Percentiles rank a stretch among this genome's conserved stretches.
These are phyloP conservation scores for Forsythia suspensa DNA, from an alignment of 257 asterid species.

Conservation along the genomic window DNA sequence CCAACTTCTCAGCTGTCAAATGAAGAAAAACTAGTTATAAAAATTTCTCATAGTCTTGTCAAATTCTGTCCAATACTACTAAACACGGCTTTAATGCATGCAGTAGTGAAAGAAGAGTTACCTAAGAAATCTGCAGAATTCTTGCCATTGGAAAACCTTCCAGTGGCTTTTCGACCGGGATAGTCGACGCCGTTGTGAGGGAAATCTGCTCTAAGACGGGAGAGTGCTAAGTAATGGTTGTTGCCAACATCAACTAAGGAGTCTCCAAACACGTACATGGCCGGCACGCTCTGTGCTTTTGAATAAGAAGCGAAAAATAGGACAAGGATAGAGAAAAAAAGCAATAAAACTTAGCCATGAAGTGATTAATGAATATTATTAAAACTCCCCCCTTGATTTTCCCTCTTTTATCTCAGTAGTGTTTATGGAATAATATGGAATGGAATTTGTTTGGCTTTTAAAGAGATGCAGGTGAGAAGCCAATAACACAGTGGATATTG, in stretches of 20 bases:
- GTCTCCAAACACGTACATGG: slow-evolving; percentile 72
- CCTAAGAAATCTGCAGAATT: slow-evolving; percentile 81
- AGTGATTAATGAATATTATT: no score
- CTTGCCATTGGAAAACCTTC: slow-evolving; percentile 83
- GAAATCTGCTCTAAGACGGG: slow-evolving; percentile 57
- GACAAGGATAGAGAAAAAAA: slow-evolving; percentile 18
- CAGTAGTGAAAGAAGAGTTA: not conserved
- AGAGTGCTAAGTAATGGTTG: slow-evolving; percentile 49
- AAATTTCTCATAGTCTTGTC: not conserved
- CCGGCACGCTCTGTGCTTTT: slow-evolving; percentile 51
- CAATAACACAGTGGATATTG: not conserved
- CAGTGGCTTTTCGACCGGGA: slow-evolving; percentile 55
- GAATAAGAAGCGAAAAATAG: slow-evolving; percentile 7
- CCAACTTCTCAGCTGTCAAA: slow-evolving; percentile 69
- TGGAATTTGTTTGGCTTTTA: slow-evolving; percentile 16
- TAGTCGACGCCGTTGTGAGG: slow-evolving; percentile 73
- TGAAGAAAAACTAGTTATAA: not conserved
- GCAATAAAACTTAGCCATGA: not conserved
- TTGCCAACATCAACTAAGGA: slow-evolving; percentile 83
- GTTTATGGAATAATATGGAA: not conserved
- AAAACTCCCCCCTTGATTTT: not conserved
- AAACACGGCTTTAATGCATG: not conserved
- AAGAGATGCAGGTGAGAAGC: slow-evolving; percentile 11
- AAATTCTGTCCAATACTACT: not conserved
- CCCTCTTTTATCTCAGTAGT: not conserved